Conservation (phyloP, 441 rosid genomes). For the Mallotus japonicus region DNA sequence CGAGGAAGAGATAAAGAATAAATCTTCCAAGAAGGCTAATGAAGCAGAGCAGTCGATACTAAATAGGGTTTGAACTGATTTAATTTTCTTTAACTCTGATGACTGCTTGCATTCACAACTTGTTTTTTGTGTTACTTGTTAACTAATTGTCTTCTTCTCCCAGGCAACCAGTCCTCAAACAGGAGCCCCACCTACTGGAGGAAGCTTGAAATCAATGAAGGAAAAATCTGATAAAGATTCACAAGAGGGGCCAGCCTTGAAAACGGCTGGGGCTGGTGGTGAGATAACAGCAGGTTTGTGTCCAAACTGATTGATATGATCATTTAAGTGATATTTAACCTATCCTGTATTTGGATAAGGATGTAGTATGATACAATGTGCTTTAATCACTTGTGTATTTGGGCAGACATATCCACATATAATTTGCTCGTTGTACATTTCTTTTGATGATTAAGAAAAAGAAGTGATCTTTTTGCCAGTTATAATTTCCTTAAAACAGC, state of each 20-base stretch:
- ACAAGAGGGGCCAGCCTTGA: slow-evolving; percentile 75
- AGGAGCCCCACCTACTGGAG: slow-evolving; percentile 70
- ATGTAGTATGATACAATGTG: neutral
- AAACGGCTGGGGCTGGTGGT: slow-evolving; percentile 94
- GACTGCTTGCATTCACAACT: slow-evolving; percentile 2
- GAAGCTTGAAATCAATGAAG: slow-evolving; percentile 87
- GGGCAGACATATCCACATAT: neutral
- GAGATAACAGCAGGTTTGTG: slow-evolving; percentile 97
- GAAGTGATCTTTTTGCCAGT: neutral
- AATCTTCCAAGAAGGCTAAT: slow-evolving; percentile 79
- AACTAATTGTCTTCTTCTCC: slow-evolving; percentile 22
- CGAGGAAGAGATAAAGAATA: slow-evolving; percentile 84
- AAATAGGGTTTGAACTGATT: slow-evolving; percentile 59
- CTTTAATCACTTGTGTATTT: neutral
- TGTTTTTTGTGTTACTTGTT: slow-evolving; percentile 11
- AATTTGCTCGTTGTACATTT: neutral
- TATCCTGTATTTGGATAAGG: neutral
- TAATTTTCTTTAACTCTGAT: slow-evolving; percentile 20
- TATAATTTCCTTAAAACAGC: neutral
- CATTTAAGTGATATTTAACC: slow-evolving; percentile 11
- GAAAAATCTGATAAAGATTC: slow-evolving; percentile 84
- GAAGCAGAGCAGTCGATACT: slow-evolving; percentile 89
- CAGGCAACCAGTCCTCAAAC: slow-evolving; percentile 96
- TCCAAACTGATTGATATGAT: slow-evolving; percentile 19
- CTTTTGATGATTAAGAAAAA: neutral